A percentile compares a stretch with the other conserved stretches of the same genome.
Evolutionary conservation across 208 protist species (phyloP).

Genomic region (Zelonia costaricensis): DNA sequence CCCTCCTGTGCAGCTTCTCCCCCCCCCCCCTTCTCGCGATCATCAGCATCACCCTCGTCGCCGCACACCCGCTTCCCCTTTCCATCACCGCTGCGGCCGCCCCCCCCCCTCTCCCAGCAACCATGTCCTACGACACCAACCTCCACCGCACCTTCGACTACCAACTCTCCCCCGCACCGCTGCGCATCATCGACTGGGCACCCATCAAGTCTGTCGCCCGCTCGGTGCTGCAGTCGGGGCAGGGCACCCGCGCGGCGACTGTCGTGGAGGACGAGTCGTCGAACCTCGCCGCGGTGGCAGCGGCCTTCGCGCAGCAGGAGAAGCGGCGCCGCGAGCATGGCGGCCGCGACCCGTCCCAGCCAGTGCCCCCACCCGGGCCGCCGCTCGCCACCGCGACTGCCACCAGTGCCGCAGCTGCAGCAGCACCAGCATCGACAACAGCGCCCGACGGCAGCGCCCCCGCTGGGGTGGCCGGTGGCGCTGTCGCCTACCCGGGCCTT

Average conservation of each 20-base stretch:
- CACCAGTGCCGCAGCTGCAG: background rate
- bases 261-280: conserved; percentile 13
- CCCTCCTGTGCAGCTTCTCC: background rate
- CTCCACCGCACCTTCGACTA: conserved; percentile 80
- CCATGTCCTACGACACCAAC: conserved; percentile 55
- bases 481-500: background rate
- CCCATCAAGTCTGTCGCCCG: conserved; percentile 28
- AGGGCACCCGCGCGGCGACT: background rate
- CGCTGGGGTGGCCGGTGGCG: background rate
- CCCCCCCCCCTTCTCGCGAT: background rate
- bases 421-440: too few species aligned
- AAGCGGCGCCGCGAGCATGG: conserved; percentile 1
- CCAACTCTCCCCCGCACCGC: conserved; percentile 59
- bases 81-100: background rate
- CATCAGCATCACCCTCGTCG: background rate
- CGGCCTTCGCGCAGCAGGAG: conserved; percentile 15
- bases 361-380: too few species aligned
- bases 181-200: conserved; percentile 71
- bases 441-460: background rate
- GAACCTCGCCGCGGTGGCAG: conserved; percentile 5
- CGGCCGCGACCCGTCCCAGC: too few species aligned
- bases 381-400: background rate
- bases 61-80: background rate
- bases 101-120: background rate
- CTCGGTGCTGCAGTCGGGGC: conserved; percentile 17